Base-by-base conservation (phyloP, 768 basidiomycete genomes). In the Suillus subalutaceus region DNA sequence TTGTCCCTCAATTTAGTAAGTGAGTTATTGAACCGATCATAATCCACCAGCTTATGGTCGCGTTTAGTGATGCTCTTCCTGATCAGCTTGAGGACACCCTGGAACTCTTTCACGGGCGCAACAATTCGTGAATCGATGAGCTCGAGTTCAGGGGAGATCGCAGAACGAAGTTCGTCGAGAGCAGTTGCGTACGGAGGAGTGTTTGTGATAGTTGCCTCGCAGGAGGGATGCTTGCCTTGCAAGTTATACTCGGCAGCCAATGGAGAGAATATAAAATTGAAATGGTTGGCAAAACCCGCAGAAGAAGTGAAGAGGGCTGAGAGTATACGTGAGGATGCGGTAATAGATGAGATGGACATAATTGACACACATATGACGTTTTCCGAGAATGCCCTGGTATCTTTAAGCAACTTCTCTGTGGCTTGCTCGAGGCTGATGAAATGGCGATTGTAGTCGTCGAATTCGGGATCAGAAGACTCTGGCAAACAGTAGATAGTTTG, bases 11-110 rank as follows among this genome's bases (percentile, higher is more conserved):
- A 83, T 79, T 99, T 99, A 65, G 90, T 95, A 69, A 98, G 80
- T 23, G 94, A 94, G 73, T 97, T 98, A 78, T 98, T 99, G 84
- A 88, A 93, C 60, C 97, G 91, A 81, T 99, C 97, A 71, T 90
- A 99, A 79, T 99, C 97, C 32, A 91, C 82, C 66, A 98, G 84
- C 92, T 99, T 99, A 79, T 99, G 97, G 40, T 99, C 95, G 44
- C 97, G 86, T 82, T 99, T 99, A 8, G 92, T 93, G 72, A 97
- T 94, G 20, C 88, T 94, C 84, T 99, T 99, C 72, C 96, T 82
- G 72, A 98, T 93, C 68, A 85, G 79, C 82, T 97, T 99, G 80
- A 96, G 82, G 66, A 97, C 83, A 0, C 85, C 83, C 75, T 95
- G 90, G 37, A 97, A 83, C 76, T 99, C 97, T 80, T 93, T 99